Evolutionary conservation across 2,329 filamentous ascomycete genomes (phyloP).

Genomic region (Colletotrichum shisoi): DNA sequence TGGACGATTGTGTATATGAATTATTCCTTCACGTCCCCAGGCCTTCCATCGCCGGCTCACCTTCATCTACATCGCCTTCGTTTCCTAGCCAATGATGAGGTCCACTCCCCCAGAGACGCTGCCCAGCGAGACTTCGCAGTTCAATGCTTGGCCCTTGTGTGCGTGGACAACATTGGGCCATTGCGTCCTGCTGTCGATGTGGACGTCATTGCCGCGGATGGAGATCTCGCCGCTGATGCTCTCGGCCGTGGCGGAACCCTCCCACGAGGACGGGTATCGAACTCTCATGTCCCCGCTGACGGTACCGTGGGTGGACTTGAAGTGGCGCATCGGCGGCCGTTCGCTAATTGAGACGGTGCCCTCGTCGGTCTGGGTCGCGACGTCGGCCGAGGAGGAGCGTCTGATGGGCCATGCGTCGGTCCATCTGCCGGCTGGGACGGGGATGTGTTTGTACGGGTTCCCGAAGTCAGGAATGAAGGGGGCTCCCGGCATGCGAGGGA

Average conservation of each 20-base stretch:
- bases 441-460: constrained; percentile 41
- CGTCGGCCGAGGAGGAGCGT: not conserved
- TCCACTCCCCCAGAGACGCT: constrained; percentile 21
- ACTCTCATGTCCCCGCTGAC: constrained; percentile 56
- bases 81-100: constrained; percentile 8
- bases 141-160: constrained; percentile 41
- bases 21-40: not conserved
- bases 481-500: constrained; percentile 23
- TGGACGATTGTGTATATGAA: not conserved
- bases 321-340: constrained; percentile 45
- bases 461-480: constrained; percentile 29
- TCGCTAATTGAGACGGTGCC: constrained; percentile 13
- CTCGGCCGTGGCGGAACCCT: constrained; percentile 54
- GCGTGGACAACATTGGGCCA: constrained; percentile 49
- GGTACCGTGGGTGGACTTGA: constrained; percentile 55
- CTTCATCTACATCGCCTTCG: not conserved
- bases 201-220: constrained; percentile 55
- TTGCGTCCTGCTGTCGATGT: constrained; percentile 47
- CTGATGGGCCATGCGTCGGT: constrained; percentile 12
- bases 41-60: not conserved
- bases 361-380: not conserved
- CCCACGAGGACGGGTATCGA: constrained; percentile 59
- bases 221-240: constrained; percentile 53
- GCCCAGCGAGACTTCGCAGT: not conserved
- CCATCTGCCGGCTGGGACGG: constrained; percentile 24